These are phyloP conservation scores for Penicillium malachiteum DNA, from an alignment of 495 filamentous ascomycete genomes.

Conservation along the genomic window DNA sequence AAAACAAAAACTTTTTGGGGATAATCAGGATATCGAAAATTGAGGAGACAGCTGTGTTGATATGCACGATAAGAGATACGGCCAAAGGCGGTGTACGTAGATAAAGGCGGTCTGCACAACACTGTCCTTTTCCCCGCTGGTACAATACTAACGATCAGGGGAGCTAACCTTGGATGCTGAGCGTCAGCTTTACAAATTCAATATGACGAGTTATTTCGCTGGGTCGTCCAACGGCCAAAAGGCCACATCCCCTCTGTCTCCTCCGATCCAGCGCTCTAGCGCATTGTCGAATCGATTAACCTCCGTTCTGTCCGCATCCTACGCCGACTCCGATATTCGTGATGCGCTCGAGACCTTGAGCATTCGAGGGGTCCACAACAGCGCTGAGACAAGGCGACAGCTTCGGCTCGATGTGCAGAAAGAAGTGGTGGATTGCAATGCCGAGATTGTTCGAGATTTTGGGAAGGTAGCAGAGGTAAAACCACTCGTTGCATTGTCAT, in stretches of 20 bases:
- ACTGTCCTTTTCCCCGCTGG: constrained; percentile 20
- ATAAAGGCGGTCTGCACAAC: constrained; percentile 22
- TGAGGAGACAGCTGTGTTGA: background rate
- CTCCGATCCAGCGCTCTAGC: constrained; percentile 49
- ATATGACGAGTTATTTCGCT: constrained; percentile 47
- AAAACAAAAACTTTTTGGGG: background rate
- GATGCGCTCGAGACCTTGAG: constrained; percentile 81
- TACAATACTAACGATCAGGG: background rate
- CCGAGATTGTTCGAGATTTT: constrained; percentile 86
- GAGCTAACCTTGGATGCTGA: no score
- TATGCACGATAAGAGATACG: constrained; percentile 20
- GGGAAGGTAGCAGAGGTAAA: constrained; percentile 84
- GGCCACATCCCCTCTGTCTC: constrained; percentile 32
- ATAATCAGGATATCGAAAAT: no score
- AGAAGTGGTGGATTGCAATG: constrained; percentile 92
- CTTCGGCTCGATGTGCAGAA: constrained; percentile 84
- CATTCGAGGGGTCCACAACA: constrained; percentile 68
- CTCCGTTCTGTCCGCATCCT: constrained; percentile 84
- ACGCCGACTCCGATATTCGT: constrained; percentile 87
- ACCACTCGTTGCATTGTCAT: background rate
- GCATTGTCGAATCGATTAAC: constrained; percentile 75
- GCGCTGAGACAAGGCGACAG: constrained; percentile 73
- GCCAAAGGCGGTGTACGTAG: background rate
- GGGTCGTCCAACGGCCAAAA: constrained; percentile 30
- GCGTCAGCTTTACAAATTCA: background rate